Evolutionary conservation across 2,329 filamentous ascomycete species (phyloP).

Genomic region (Huntiella savannae): DNA sequence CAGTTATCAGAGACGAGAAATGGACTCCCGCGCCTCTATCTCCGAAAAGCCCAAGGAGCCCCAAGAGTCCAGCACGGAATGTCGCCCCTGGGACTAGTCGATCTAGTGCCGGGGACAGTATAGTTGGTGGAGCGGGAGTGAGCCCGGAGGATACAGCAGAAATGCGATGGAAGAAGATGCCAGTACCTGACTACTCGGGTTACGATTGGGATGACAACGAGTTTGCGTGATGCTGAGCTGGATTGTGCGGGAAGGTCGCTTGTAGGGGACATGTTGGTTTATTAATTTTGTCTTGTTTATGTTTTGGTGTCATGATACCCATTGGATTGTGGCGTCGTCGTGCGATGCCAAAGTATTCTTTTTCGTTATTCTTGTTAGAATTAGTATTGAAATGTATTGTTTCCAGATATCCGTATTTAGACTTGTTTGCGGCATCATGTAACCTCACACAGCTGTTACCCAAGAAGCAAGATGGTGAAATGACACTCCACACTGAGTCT

Average conservation of each 20-base stretch:
- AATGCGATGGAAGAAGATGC: slow-evolving; percentile 3
- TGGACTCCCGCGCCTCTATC: not conserved
- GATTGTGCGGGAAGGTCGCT: not conserved
- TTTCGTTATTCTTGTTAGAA: not conserved
- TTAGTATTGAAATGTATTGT: not conserved
- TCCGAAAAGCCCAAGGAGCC: not conserved
- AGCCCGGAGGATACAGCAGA: not conserved
- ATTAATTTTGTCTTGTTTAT: not conserved
- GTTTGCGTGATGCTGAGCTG: not conserved
- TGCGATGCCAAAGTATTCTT: too few relatives aligned
- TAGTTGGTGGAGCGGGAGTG: not conserved
- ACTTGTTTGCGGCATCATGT: too few relatives aligned
- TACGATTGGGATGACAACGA: slow-evolving; percentile 7
- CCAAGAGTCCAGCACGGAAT: not conserved
- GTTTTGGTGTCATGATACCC: not conserved
- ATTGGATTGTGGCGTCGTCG: not conserved
- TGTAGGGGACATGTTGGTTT: not conserved
- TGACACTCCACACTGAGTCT: too few relatives aligned
- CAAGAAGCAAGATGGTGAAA: too few relatives aligned
- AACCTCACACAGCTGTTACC: too few relatives aligned
- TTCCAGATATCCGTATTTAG: not conserved
- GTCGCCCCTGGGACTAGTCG: not conserved
- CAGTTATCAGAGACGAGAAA: not conserved
- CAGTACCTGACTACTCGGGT: slow-evolving; percentile 5
- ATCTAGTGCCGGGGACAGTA: not conserved